Percentiles rank a stretch among this genome's conserved stretches.
These are phyloP conservation scores for Populus hybrid DNA, from an alignment of 441 rosid genomes.

Conservation along the genomic window DNA sequence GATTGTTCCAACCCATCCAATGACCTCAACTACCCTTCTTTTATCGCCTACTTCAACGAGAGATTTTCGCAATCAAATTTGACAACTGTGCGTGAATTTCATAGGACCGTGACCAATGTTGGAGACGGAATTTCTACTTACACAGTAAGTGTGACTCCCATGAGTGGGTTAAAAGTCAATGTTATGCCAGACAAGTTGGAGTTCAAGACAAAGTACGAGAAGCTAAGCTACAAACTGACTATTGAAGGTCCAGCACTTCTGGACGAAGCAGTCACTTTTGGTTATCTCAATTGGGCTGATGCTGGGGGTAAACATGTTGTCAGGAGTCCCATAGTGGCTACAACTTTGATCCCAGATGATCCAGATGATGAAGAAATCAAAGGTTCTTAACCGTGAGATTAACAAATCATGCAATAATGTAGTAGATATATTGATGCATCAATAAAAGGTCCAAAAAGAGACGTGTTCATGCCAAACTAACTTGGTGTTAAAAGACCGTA, in stretches of 20 bases:
- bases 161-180: constrained; percentile 32
- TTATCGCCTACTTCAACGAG: constrained; percentile 52
- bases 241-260: constrained; percentile 31
- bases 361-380: no score
- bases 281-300: constrained; percentile 47
- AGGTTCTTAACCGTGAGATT: no score
- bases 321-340: constrained; percentile 44
- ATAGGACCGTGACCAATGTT: constrained; percentile 60
- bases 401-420: no score
- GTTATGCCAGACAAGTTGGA: constrained; percentile 36
- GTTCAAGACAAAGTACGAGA: constrained; percentile 39
- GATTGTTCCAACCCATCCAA: constrained; percentile 39
- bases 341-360: constrained; percentile 9
- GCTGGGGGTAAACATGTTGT: constrained; percentile 28
- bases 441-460: no score
- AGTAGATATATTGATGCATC: no score
- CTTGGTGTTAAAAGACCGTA: no score
- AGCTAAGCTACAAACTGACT: constrained; percentile 36
- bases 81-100: constrained; percentile 38
- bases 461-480: no score
- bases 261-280: constrained; percentile 21
- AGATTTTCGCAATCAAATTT: constrained; percentile 16
- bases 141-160: constrained; percentile 24
- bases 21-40: constrained; percentile 74
- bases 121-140: constrained; percentile 43